Evolutionary conservation across 306 rosid species (phyloP), one percentile per base, ranked within the genome.

Genomic region (Gillenia trifoliata): DNA sequence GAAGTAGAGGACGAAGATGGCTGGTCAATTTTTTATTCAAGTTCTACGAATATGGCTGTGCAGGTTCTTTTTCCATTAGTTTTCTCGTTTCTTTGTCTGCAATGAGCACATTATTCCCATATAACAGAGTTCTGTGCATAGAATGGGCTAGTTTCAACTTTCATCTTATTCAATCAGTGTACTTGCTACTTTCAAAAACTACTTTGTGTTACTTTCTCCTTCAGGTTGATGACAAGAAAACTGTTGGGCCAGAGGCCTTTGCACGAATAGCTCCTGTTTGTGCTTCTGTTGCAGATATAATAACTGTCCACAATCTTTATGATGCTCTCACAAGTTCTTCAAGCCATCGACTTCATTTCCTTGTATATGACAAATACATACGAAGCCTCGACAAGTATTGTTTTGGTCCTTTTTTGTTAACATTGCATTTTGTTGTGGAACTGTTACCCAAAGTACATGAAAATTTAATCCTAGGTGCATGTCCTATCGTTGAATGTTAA

Each of bases 161-260:
- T 38, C 41, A 38, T 38, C 41, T 19, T 66, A 33, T 38, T 52
- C 41, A 3, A 5, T 56, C 68, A 54, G 23, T 41, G 57, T 47
- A 57, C 71, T 40, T 29, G 29, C 17, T 47, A 47, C 30, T 61
- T 71, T 60, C 40, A 73, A 33, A 59, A 70, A 63, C 23, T 61
- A 38, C 31, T 55, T 76, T 54, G 52, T 67, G 34, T 5, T 64
- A 25, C 30, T 70, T 17, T 52, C 64, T 36, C 38, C 8, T 1
- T 73, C 72, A 94, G 98, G 96, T 89, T 75, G 98, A 87, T 85
- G 87, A 82, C 30, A 82, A 84, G 75, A 90, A 87, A 85, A 89
- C 97, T 2, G 95, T 91, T 87, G 97, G 98, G 62, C 67, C 54
- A 17, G 91, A 91, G 79, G 97, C 98, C 77, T 94, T 94, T 83